Evolutionary conservation across 75 land plant species (phyloP).

Genomic region (Adiantum capillusveneris): DNA sequence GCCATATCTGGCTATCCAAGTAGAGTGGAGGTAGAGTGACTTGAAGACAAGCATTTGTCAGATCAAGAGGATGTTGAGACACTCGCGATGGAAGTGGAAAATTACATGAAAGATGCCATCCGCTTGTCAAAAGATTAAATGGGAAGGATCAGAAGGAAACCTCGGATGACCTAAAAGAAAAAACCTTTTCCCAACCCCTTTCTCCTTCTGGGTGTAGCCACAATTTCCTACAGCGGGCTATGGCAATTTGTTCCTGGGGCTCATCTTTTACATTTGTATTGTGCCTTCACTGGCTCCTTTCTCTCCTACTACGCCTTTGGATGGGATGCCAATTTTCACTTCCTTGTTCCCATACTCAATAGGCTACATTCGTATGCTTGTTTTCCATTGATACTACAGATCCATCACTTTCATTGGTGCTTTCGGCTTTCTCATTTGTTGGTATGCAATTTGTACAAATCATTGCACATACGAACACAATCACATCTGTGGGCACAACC

Average conservation of each 20-base stretch:
- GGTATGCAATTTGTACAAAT: slow-evolving; percentile 47
- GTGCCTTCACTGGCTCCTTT: slow-evolving; percentile 63
- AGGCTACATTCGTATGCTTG: slow-evolving; percentile 67
- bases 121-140: too few relatives aligned
- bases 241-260: slow-evolving; percentile 51
- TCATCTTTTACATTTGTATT: slow-evolving; percentile 40
- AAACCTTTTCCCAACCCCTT: too few relatives aligned
- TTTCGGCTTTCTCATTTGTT: slow-evolving; percentile 79
- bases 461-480: too few relatives aligned
- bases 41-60: too few relatives aligned
- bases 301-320: slow-evolving; percentile 86
- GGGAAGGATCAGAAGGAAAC: too few relatives aligned
- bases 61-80: too few relatives aligned
- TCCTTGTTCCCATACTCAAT: slow-evolving; percentile 59
- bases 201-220: too few relatives aligned
- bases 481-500: background rate
- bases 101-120: too few relatives aligned
- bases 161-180: too few relatives aligned
- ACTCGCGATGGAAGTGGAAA: too few relatives aligned
- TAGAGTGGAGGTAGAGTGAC: too few relatives aligned
- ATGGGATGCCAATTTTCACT: slow-evolving; percentile 61
- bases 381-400: slow-evolving; percentile 53
- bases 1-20: too few relatives aligned
- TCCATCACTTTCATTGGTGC: slow-evolving; percentile 59
- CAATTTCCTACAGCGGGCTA: slow-evolving; percentile 62